A percentile compares a stretch with the other conserved stretches of the same genome.
Evolutionary conservation across 2,329 filamentous ascomycete species (phyloP).

Genomic region (Ophidiomyces ophidiicola): DNA sequence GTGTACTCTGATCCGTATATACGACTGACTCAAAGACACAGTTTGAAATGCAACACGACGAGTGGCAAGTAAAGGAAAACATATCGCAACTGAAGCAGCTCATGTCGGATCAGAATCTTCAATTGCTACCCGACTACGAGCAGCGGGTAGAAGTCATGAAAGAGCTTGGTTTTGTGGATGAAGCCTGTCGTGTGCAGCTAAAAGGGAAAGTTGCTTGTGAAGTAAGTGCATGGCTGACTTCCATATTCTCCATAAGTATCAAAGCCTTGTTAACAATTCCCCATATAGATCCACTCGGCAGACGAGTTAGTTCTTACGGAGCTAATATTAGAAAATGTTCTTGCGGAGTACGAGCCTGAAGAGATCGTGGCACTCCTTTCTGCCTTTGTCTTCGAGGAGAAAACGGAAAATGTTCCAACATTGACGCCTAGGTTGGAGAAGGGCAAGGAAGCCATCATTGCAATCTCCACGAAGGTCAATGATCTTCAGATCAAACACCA

Average conservation of each 20-base stretch:
- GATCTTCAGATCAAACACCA: constrained; percentile 78
- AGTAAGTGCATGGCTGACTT: constrained; percentile 28
- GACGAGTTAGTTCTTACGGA: constrained; percentile 95
- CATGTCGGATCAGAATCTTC: constrained; percentile 92
- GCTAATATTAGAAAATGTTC: constrained; percentile 88
- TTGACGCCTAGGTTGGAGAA: constrained; percentile 70
- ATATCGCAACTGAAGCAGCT: constrained; percentile 76
- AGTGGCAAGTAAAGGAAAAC: constrained; percentile 92
- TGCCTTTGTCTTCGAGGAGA: constrained; percentile 95
- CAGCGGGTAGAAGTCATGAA: constrained; percentile 85
- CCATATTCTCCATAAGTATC: not conserved
- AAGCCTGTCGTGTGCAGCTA: constrained; percentile 72
- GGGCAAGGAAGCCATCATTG: constrained; percentile 73
- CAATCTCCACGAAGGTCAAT: constrained; percentile 87
- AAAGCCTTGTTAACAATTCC: constrained; percentile 9
- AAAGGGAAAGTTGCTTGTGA: constrained; percentile 98
- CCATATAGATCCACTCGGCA: constrained; percentile 67
- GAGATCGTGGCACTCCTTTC: constrained; percentile 92
- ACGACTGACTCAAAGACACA: constrained; percentile 25
- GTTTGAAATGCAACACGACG: constrained; percentile 93
- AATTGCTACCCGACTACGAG: constrained; percentile 90
- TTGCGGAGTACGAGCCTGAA: constrained; percentile 87
- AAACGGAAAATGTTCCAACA: constrained; percentile 69
- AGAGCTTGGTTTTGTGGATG: constrained; percentile 85
- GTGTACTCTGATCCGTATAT: not conserved